These are phyloP conservation scores for Plasmodium gallinaceum DNA, from an alignment of 169 alveolate species.

Conservation along the genomic window DNA sequence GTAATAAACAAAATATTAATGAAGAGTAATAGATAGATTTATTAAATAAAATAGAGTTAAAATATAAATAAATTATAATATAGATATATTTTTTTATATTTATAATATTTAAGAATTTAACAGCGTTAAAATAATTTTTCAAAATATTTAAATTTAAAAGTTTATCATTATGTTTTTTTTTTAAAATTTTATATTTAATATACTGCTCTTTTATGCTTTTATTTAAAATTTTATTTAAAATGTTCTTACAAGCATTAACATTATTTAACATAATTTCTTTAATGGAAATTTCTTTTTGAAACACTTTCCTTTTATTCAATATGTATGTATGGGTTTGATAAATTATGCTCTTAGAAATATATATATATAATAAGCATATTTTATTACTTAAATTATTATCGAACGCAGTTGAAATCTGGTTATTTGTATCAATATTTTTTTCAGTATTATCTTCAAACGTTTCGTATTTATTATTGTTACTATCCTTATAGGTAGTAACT, in stretches of 20 bases:
- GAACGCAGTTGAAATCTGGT: neutral
- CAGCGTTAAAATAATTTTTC: constrained; percentile 57
- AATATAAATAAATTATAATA: constrained; percentile 60
- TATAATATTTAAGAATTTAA: constrained; percentile 64
- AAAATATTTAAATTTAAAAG: constrained; percentile 42
- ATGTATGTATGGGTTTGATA: constrained; percentile 45
- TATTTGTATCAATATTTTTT: neutral
- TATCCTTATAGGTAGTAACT: neutral
- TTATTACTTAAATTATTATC: constrained; percentile 29
- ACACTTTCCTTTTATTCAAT: neutral
- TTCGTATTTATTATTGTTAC: neutral
- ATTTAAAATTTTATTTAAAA: constrained; percentile 12
- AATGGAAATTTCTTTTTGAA: neutral
- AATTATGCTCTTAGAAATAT: constrained; percentile 42
- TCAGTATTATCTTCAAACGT: neutral
- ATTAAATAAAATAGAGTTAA: constrained; percentile 32
- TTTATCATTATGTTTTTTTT: constrained; percentile 31
- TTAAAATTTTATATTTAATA: constrained; percentile 34
- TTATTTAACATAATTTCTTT: constrained; percentile 4
- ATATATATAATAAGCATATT: constrained; percentile 46
- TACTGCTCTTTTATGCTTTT: constrained; percentile 43
- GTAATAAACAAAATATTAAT: constrained; percentile 59
- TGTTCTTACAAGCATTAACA: constrained; percentile 28
- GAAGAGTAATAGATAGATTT: constrained; percentile 62
- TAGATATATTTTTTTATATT: constrained; percentile 66